phyloP scores from a whole-genome alignment of 495 filamentous ascomycete species.

The Usnea hakonensis region DNA sequence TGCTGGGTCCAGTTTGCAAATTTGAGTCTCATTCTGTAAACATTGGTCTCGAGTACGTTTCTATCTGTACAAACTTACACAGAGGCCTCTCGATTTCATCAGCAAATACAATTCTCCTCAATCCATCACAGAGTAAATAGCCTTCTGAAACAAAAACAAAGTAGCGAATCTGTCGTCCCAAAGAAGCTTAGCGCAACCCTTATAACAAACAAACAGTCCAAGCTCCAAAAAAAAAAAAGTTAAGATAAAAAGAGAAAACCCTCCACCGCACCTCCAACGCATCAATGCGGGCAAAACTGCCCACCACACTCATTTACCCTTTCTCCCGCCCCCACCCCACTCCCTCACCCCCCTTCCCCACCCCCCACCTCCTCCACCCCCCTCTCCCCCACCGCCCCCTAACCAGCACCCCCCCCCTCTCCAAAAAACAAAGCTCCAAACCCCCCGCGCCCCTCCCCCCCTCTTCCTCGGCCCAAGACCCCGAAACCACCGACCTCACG shows the following conservation, averaged over 20 bases:
- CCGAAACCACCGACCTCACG: too few relatives aligned
- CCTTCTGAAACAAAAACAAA: neutral
- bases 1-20: neutral
- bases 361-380: neutral
- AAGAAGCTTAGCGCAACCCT: neutral
- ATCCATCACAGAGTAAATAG: neutral
- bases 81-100: neutral
- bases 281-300: constrained; percentile 10
- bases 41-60: neutral
- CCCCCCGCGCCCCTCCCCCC: constrained; percentile 2
- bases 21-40: neutral
- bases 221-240: neutral
- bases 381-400: constrained; percentile 1
- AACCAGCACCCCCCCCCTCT: constrained; percentile 3
- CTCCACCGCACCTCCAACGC: neutral
- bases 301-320: neutral
- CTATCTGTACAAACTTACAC: neutral
- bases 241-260: too few relatives aligned
- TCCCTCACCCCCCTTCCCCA: neutral
- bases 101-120: neutral
- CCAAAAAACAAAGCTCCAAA: constrained; percentile 17
- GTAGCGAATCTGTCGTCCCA: neutral
- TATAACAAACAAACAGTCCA: neutral
- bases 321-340: neutral
- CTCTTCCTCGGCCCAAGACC: too few relatives aligned